Base-by-base conservation (phyloP, 176 grass and related monocot genomes). In the Alopecurus myosuroides region DNA sequence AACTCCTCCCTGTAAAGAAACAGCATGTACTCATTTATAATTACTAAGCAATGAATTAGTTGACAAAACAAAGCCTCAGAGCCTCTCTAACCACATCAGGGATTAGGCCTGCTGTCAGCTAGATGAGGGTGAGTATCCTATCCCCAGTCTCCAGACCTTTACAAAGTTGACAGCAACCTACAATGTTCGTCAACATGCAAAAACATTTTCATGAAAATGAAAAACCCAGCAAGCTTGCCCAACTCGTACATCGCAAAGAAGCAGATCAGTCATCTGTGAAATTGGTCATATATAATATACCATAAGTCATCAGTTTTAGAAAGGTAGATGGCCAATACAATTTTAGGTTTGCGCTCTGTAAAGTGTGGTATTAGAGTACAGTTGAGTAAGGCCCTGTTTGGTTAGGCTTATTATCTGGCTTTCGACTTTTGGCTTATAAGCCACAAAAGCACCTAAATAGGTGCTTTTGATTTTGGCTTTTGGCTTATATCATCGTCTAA, bases 251-350 rank as follows among this genome's bases (percentile, higher is more conserved):
- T 29, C 44, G 30, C 35, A 45, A 45, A 45, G 19, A 41, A 37
- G 23, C 1, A 30, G 42, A 11, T 40, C 30, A 14, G 23, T 30
- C 76, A 62, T 18, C 23, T 78, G 9, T 11, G 11, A 39, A 28
- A 61, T 64, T 30, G 81, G 42, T 18, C 56, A 52, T 28, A 50
- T 69, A 34, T 71, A 71, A 40, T 70, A 45, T 71, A 42, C 1
- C 34, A 86, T 37, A 61, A 49, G 23, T 84, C 66, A 84, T 65
- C 61, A 28, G 2, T 42, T 84, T 7, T 60, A 82, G 44, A 46
- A 13, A 45, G 52, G 42, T 30, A 5, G 58, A 29, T 46, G 37
- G 30, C 49, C 50, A 33, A 46, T 30, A 83, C 3, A 56, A 70
- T 11, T 26, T 17, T 68, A 56, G 37, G 9, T 76, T 58, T 76